Conservation (phyloP, 768 basidiomycete genomes). For the Podaxis sp. region DNA sequence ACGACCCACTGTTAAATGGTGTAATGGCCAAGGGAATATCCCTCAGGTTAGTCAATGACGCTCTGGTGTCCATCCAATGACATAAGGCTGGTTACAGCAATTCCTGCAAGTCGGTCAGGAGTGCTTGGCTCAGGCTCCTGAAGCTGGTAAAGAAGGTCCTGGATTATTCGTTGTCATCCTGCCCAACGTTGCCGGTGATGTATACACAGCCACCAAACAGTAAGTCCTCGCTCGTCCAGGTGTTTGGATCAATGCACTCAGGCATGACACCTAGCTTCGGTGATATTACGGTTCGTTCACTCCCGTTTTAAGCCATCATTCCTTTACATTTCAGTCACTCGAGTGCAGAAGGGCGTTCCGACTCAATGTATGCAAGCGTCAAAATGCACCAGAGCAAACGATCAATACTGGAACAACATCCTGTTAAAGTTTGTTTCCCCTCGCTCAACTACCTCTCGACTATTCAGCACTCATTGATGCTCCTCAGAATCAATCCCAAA, state of each 20-base stretch:
- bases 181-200: slow-evolving; percentile 70
- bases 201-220: slow-evolving; percentile 81
- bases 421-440: slow-evolving; percentile 62
- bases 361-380: slow-evolving; percentile 75
- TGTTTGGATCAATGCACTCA: background rate
- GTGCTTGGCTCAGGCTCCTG: slow-evolving; percentile 26
- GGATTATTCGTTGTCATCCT: slow-evolving; percentile 66
- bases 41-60: slow-evolving; percentile 23
- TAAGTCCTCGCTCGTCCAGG: slow-evolving; percentile 36
- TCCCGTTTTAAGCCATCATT: background rate
- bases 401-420: slow-evolving; percentile 82
- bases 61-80: background rate
- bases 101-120: slow-evolving; percentile 51
- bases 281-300: slow-evolving; percentile 36
- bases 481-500: slow-evolving; percentile 73
- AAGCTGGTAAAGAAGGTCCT: slow-evolving; percentile 44
- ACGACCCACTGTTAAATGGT: slow-evolving; percentile 48
- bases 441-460: background rate
- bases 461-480: background rate
- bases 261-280: slow-evolving; percentile 55
- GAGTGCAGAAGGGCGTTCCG: slow-evolving; percentile 65
- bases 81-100: slow-evolving; percentile 40
- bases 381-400: slow-evolving; percentile 64
- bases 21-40: slow-evolving; percentile 60
- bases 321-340: background rate